A percentile compares a stretch with the other conserved stretches of the same genome.
phyloP scores from a whole-genome alignment of 2,329 filamentous ascomycete genomes.

The Aspergillus sp. region DNA sequence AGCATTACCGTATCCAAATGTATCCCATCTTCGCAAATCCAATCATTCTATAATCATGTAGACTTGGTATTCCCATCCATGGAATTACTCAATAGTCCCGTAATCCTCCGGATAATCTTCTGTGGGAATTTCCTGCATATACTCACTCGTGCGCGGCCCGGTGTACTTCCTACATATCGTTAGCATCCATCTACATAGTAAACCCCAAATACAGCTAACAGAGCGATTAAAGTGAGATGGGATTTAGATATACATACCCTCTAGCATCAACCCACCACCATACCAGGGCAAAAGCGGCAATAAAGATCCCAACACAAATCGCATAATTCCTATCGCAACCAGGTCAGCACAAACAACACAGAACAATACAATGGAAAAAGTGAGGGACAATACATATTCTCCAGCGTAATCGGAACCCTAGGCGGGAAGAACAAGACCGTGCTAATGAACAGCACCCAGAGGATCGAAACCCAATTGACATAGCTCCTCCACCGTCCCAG shows the following conservation, averaged over 20 bases:
- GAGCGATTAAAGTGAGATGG: not conserved
- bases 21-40: not conserved
- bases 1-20: not conserved
- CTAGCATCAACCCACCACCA: slow-evolving; percentile 50
- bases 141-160: slow-evolving; percentile 58
- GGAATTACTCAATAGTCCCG: slow-evolving; percentile 12
- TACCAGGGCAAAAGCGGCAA: slow-evolving; percentile 50
- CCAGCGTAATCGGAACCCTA: slow-evolving; percentile 45
- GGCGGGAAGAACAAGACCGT: slow-evolving; percentile 59
- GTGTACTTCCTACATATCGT: slow-evolving; percentile 52
- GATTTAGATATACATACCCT: slow-evolving; percentile 31
- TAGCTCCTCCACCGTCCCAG: slow-evolving; percentile 56
- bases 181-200: not conserved
- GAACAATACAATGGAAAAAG: not conserved
- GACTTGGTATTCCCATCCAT: not conserved
- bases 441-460: slow-evolving; percentile 64
- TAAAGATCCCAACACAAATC: slow-evolving; percentile 46
- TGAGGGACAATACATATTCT: slow-evolving; percentile 45
- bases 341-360: not conserved
- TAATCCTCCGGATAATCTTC: slow-evolving; percentile 28
- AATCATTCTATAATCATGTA: not conserved
- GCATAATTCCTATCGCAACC: slow-evolving; percentile 47
- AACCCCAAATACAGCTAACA: slow-evolving; percentile 11
- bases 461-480: slow-evolving; percentile 57
- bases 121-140: slow-evolving; percentile 36